Percentiles rank a stretch among this genome's conserved stretches.
These are phyloP conservation scores for Conringia planisiliqua DNA, from an alignment of 345 rosid species.

Conservation along the genomic window DNA sequence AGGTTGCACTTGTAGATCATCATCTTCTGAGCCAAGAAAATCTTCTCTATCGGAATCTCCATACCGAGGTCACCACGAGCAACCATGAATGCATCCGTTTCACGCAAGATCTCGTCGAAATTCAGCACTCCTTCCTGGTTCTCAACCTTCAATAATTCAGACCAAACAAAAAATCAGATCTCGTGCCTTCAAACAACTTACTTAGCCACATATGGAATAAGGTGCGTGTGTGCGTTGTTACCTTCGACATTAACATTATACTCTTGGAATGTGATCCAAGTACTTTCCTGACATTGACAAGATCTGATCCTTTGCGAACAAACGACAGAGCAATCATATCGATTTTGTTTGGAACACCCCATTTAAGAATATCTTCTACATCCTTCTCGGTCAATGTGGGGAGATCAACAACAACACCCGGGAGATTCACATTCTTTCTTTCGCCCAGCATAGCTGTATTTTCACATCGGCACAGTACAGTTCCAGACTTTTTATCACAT, in stretches of 20 bases:
- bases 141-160: constrained; percentile 1
- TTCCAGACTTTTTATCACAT: background rate
- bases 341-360: constrained; percentile 19
- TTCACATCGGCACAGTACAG: constrained; percentile 13
- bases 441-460: constrained; percentile 18
- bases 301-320: constrained; percentile 20
- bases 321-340: constrained; percentile 20
- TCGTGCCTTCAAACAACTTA: background rate
- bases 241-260: constrained; percentile 18
- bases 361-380: constrained; percentile 11
- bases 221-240: background rate
- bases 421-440: constrained; percentile 24
- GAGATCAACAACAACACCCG: constrained; percentile 21
- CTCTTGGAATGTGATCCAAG: constrained; percentile 14
- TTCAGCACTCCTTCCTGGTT: constrained; percentile 23
- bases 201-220: background rate
- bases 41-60: constrained; percentile 24
- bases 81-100: constrained; percentile 21
- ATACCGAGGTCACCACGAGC: constrained; percentile 21
- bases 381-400: constrained; percentile 18
- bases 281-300: constrained; percentile 19
- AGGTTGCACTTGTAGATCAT: constrained; percentile 26
- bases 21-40: constrained; percentile 24
- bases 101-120: constrained; percentile 16
- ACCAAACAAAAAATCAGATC: background rate